phyloP scores from a whole-genome alignment of 331 rosid genomes.

The Arachis monticola region DNA sequence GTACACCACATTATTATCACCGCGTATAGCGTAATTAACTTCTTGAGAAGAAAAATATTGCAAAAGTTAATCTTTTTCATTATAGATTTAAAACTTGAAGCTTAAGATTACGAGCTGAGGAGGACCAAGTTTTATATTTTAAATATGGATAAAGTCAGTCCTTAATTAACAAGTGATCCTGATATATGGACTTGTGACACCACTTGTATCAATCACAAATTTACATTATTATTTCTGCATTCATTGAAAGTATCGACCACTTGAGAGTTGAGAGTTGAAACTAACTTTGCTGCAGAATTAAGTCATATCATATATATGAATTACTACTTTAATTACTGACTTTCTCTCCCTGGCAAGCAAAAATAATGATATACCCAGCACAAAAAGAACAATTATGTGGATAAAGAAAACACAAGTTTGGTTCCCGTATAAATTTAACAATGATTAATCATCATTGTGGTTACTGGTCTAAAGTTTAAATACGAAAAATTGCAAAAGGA shows the following conservation, averaged over 20 bases:
- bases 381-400: not conserved
- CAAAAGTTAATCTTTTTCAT: too few species aligned
- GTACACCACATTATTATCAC: too few species aligned
- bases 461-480: too few species aligned
- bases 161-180: not conserved
- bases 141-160: not conserved
- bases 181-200: not conserved
- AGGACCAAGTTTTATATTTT: not conserved
- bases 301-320: constrained; percentile 2
- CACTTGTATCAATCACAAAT: not conserved
- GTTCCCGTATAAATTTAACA: not conserved
- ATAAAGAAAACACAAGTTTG: not conserved
- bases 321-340: not conserved
- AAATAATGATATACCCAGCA: constrained; percentile 14
- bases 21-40: too few species aligned
- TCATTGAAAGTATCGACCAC: not conserved
- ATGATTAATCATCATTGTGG: not conserved
- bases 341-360: constrained; percentile 19
- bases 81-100: too few species aligned
- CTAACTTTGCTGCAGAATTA: constrained; percentile 20
- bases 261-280: not conserved
- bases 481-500: too few species aligned
- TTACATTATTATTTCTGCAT: not conserved
- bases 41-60: too few species aligned
- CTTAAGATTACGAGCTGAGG: not conserved